Evolutionary conservation across 2,329 filamentous ascomycete genomes (phyloP), one percentile per base, ranked within the genome.

Genomic region (Dactylellina leptospora): DNA sequence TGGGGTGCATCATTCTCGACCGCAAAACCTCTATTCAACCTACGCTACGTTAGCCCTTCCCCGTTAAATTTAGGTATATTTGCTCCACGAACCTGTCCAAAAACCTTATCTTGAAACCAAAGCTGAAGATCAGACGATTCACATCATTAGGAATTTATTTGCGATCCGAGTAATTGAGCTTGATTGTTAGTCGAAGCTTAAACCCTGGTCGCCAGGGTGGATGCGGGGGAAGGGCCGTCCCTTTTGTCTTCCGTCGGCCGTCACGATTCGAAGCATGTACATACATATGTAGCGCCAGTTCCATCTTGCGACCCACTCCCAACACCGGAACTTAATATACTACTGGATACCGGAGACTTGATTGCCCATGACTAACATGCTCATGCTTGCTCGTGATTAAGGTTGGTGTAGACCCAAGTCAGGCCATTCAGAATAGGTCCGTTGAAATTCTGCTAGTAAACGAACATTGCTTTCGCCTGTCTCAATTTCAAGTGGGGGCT

Each of bases 81-180:
- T 42, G 36, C 42, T 55, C 51, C 51, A 55, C 51, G 33, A 55
- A 55, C 51, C 36, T 55, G 33, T 54, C 20, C 10, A 36, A 45
- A 40, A 42, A 27, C 42, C 45, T 53, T 20, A 45, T 28, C 27
- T 33, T 47, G 45, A 45, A 62, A 33, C 20, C 16, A 44, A 44
- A 16, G 25, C 30, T 23, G 63, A 63, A 71, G 56, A 71, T 71
- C 66, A 63, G 66, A 71, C 58, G 66, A 62, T 48, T 44, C 27
- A n/a, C n/a, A n/a, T n/a, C n/a, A 8, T n/a, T 56, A 38, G 27
- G 36, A 28, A 36, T 30, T 50, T 22, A 55, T 53, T 48, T 58
- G 51, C 23, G 53, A 45, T 62, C 40, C 42, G 36, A 47, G 28
- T 58, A 18, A 63, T 40, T 53, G 58, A 23, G 27, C 27, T 30